phyloP scores from a whole-genome alignment of 768 basidiomycete genomes.

The Lentinula detonsa region DNA sequence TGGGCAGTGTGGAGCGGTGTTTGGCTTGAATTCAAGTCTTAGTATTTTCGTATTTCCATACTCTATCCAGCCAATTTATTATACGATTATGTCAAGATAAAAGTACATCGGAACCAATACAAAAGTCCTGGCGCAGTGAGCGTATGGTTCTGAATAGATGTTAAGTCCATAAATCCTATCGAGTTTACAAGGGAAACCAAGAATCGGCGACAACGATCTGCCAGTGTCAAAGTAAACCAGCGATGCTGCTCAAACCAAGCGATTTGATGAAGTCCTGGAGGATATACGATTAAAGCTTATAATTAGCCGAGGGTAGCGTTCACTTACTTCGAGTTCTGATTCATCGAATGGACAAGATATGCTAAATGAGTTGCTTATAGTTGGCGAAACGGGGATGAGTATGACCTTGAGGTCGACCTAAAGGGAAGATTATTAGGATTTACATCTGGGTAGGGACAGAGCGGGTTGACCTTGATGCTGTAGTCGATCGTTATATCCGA shows the following conservation, averaged over 20 bases:
- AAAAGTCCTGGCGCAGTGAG: not conserved
- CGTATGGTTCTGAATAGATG: not conserved
- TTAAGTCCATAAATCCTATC: not conserved
- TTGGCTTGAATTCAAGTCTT: no score
- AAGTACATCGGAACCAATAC: not conserved
- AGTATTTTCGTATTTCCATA: not conserved
- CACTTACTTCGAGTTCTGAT: constrained; percentile 20
- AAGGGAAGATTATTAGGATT: not conserved
- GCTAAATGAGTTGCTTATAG: constrained; percentile 51
- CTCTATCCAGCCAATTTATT: not conserved
- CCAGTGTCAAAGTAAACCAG: not conserved
- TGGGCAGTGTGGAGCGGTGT: no score
- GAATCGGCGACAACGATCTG: not conserved
- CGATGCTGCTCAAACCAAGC: not conserved
- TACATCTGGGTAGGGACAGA: not conserved
- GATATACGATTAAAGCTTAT: not conserved
- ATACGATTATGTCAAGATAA: not conserved
- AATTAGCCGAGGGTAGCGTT: not conserved
- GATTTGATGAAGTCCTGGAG: not conserved
- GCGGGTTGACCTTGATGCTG: constrained; percentile 52
- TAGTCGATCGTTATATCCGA: constrained; percentile 55
- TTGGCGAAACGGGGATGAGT: constrained; percentile 61
- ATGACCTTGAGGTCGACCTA: constrained; percentile 63
- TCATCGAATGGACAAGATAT: constrained; percentile 60
- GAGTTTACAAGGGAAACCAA: not conserved